phyloP scores from a whole-genome alignment of 139 green algal species.

The Coelastrella sp. region DNA sequence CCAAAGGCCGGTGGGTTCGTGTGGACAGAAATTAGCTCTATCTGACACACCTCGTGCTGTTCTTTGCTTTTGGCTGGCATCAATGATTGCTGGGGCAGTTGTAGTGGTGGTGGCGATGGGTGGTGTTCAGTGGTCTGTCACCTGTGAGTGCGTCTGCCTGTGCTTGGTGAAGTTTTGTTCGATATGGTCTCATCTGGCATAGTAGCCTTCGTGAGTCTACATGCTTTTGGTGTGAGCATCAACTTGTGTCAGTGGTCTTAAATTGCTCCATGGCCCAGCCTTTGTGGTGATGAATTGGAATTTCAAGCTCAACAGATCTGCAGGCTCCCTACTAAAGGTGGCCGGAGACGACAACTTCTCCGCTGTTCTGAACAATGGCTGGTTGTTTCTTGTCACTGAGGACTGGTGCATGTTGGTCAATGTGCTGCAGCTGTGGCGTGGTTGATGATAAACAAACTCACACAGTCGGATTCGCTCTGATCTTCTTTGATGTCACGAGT shows the following conservation, averaged over 20 bases:
- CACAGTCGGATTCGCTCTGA: conserved; percentile 62
- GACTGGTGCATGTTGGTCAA: background rate
- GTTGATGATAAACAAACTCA: conserved; percentile 46
- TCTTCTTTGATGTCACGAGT: conserved; percentile 22
- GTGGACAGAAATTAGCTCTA: conserved; percentile 85
- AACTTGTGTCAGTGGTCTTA: background rate
- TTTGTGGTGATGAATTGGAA: conserved; percentile 70
- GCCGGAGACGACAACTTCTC: conserved; percentile 54
- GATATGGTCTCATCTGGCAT: no score
- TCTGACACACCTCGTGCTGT: conserved; percentile 65
- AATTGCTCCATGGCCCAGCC: background rate
- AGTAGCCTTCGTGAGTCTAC: background rate
- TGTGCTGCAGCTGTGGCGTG: conserved; percentile 38
- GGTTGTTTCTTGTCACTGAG: background rate
- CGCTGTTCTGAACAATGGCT: conserved; percentile 62
- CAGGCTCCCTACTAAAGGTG: background rate
- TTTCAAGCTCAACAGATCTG: conserved; percentile 89
- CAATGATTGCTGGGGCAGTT: background rate
- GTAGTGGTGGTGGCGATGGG: no score
- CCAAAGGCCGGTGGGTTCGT: conserved; percentile 64
- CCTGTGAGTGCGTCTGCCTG: no score
- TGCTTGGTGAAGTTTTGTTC: no score
- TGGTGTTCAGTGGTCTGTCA: no score
- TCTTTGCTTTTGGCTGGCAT: no score
- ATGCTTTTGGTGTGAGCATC: background rate